phyloP scores from a whole-genome alignment of 306 rosid genomes.

The Geum urbanum region DNA sequence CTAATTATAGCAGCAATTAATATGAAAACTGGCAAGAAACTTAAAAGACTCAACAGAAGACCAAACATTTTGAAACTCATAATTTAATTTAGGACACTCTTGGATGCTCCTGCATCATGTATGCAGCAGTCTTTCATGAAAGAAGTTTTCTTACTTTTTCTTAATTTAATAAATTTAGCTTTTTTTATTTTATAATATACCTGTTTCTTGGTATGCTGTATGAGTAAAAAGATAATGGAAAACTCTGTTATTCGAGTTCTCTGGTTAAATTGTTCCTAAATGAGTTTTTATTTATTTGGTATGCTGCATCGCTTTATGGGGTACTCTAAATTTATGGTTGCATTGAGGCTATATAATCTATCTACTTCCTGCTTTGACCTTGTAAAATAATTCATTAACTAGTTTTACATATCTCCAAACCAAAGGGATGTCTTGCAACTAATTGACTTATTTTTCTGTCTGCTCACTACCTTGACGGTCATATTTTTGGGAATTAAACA shows the following conservation, averaged over 20 bases:
- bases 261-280: neutral
- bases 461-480: neutral
- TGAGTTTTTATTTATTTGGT: neutral
- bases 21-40: too few relatives aligned
- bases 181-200: too few relatives aligned
- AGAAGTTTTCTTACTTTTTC: too few relatives aligned
- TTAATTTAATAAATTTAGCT: neutral
- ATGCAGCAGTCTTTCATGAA: too few relatives aligned
- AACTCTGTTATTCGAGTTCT: neutral
- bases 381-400: neutral
- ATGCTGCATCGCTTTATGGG: neutral
- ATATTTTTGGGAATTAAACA: constrained; percentile 27
- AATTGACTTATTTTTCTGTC: constrained; percentile 6
- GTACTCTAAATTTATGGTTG: neutral
- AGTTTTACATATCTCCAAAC: neutral
- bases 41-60: too few relatives aligned
- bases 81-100: too few relatives aligned
- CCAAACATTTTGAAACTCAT: too few relatives aligned
- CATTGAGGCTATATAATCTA: neutral
- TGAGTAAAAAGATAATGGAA: neutral
- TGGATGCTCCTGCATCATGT: too few relatives aligned
- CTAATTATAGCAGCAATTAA: too few relatives aligned
- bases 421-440: neutral
- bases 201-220: neutral
- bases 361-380: neutral